phyloP scores from a whole-genome alignment of 495 filamentous ascomycete genomes.

The Lasiosphaeria miniovina region DNA sequence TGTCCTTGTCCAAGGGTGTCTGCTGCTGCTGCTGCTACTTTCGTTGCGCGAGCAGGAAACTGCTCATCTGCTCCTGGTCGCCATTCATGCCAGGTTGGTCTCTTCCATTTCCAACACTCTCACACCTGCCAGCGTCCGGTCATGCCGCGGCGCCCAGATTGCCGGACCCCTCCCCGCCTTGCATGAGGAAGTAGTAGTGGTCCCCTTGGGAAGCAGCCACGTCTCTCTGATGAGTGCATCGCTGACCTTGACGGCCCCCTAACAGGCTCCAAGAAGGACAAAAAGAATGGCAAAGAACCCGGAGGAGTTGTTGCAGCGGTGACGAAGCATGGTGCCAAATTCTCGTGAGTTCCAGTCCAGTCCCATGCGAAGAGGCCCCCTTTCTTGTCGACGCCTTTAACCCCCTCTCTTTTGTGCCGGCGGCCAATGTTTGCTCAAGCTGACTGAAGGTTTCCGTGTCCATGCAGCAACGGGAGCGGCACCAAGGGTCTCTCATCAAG shows the following conservation, averaged over 20 bases:
- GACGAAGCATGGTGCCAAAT: constrained; percentile 50
- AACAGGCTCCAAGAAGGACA: constrained; percentile 48
- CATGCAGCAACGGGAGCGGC: constrained; percentile 27
- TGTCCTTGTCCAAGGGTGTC: constrained; percentile 1
- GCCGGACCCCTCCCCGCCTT: background rate
- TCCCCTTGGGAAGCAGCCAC: constrained; percentile 5
- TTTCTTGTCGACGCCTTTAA: background rate
- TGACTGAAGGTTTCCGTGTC: constrained; percentile 15
- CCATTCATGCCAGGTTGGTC: constrained; percentile 49
- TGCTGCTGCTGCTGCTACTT: constrained; percentile 7
- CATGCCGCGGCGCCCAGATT: background rate
- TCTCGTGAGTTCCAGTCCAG: constrained; percentile 41
- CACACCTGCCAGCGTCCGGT: background rate
- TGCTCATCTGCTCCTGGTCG: constrained; percentile 28
- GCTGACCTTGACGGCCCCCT: constrained; percentile 14
- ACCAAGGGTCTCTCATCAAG: constrained; percentile 38
- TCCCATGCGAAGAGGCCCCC: background rate
- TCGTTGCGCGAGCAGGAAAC: constrained; percentile 35
- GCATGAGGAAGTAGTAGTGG: background rate
- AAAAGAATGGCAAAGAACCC: constrained; percentile 51
- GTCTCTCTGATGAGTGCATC: background rate
- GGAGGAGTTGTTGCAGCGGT: constrained; percentile 51
- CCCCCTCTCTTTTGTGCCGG: background rate
- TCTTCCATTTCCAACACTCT: background rate
- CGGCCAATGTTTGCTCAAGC: constrained; percentile 8